Conservation (phyloP, 352 stramenopile species). For the Thalassiosira ordinaria region DNA sequence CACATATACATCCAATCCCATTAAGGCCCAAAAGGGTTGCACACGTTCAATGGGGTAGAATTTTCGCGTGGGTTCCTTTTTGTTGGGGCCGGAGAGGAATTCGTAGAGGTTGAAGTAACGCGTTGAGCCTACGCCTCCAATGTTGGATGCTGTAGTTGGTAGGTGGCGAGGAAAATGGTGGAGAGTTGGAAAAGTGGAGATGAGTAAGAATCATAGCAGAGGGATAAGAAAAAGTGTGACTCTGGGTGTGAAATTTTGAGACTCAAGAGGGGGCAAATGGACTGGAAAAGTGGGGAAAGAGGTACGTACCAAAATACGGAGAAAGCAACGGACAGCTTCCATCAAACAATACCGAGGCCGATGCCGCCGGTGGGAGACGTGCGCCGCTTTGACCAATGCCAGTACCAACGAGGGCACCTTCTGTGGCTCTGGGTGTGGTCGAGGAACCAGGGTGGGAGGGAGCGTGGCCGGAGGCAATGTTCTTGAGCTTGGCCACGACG, state of each 20-base stretch:
- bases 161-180: no score
- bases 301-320: no score
- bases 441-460: no score
- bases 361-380: constrained; percentile 16
- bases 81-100: constrained; percentile 76
- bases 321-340: no score
- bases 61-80: constrained; percentile 75
- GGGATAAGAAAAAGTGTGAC: no score
- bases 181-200: constrained; percentile 52
- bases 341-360: no score
- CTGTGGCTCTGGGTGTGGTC: constrained; percentile 8
- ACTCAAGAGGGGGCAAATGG: no score
- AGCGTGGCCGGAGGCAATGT: no score
- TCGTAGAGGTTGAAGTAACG: constrained; percentile 84
- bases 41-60: constrained; percentile 85
- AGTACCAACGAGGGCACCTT: constrained; percentile 8
- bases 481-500: no score
- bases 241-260: no score
- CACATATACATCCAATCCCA: constrained; percentile 83
- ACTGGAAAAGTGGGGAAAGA: no score
- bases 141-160: constrained; percentile 13
- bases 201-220: no score
- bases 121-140: constrained; percentile 22
- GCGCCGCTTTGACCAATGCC: constrained; percentile 16
- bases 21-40: constrained; percentile 83